Evolutionary conservation across 2,329 filamentous ascomycete species (phyloP).

Genomic region (Byssochlamys sp.): DNA sequence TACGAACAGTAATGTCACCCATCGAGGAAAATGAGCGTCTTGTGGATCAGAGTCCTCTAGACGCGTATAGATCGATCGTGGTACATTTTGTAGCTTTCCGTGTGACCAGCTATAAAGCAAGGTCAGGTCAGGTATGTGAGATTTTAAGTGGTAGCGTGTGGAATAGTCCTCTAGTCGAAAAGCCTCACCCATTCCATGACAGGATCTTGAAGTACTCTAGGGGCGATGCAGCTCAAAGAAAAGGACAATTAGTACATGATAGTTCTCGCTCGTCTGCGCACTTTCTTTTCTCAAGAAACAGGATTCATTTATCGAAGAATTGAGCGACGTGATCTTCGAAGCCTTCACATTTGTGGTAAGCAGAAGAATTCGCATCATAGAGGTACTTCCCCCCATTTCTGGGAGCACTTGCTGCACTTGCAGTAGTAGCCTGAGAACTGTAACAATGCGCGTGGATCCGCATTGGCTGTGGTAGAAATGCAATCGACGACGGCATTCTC

Average conservation of each 20-base stretch:
- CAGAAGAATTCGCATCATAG: not conserved
- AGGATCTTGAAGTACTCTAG: not conserved
- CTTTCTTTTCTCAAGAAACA: not conserved
- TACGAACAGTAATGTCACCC: not conserved
- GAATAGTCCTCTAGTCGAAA: not conserved
- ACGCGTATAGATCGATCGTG: not conserved
- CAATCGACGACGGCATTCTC: not conserved
- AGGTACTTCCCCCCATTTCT: not conserved
- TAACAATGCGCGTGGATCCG: not conserved
- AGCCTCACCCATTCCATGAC: not conserved
- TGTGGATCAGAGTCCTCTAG: not conserved
- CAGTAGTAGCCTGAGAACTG: not conserved
- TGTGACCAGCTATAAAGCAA: not conserved
- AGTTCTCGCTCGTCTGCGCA: not conserved
- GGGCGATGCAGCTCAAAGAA: not conserved
- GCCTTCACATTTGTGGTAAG: no score
- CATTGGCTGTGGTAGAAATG: not conserved
- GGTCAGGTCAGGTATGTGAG: not conserved
- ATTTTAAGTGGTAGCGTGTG: not conserved
- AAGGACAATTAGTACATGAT: not conserved
- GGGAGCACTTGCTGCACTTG: not conserved
- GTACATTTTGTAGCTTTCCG: not conserved
- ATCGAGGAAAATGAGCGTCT: not conserved
- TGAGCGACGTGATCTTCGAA: not conserved
- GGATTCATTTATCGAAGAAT: not conserved